Percentiles rank a stretch among this genome's conserved stretches.
Conservation (phyloP, 345 rosid species). For the Linum trigynum region DNA sequence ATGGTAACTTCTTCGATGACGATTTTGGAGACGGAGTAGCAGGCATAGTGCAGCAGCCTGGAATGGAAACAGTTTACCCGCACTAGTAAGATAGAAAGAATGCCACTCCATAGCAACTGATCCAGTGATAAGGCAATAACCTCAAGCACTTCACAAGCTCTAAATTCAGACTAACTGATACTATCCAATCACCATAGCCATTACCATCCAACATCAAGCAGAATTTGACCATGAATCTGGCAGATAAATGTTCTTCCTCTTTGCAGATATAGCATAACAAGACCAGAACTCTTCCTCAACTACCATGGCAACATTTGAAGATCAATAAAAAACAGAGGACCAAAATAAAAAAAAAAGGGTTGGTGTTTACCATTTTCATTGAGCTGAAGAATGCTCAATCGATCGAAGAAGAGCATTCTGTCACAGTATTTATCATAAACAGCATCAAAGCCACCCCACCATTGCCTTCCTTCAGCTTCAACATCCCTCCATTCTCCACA, state of each 20-base stretch:
- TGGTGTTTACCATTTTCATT: conserved; percentile 44
- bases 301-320: background rate
- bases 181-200: too few relatives aligned
- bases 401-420: conserved; percentile 78
- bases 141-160: background rate
- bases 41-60: background rate
- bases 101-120: background rate
- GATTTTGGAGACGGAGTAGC: background rate
- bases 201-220: too few relatives aligned
- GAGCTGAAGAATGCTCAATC: conserved; percentile 56
- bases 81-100: background rate
- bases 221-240: too few relatives aligned
- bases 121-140: too few relatives aligned
- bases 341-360: background rate
- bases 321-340: too few relatives aligned
- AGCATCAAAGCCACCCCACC: conserved; percentile 97
- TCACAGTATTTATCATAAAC: conserved; percentile 82
- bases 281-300: background rate
- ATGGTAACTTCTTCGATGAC: conserved; percentile 1
- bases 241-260: too few relatives aligned
- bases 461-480: conserved; percentile 76
- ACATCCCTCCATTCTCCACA: conserved; percentile 78
- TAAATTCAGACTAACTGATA: background rate
- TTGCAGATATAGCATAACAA: too few relatives aligned
- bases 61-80: background rate